Conservation (phyloP, 163 green algal species). For the Scenedesmus sp. region DNA sequence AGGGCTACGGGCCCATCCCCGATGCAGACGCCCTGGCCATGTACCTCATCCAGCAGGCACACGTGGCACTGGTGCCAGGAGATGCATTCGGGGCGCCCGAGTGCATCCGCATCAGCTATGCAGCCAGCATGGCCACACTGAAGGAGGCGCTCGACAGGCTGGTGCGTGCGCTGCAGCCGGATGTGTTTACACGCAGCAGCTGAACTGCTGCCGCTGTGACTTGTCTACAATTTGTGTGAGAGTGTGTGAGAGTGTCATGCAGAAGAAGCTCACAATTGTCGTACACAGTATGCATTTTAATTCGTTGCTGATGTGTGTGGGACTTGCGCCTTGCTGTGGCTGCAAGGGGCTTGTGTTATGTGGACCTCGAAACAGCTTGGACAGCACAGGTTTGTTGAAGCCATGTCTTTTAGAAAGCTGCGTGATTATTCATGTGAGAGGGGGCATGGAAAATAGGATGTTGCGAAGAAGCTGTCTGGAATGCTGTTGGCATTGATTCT, state of each 20-base stretch:
- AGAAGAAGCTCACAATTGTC: no score
- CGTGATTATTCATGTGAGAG: no score
- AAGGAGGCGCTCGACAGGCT: conserved; percentile 86
- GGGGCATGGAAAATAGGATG: no score
- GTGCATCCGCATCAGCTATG: conserved; percentile 97
- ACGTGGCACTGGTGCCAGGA: conserved; percentile 96
- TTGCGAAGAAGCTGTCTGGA: no score
- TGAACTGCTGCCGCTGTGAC: neutral
- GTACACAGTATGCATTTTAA: neutral
- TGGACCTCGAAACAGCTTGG: no score
- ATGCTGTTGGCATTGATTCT: no score
- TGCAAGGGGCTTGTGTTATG: neutral
- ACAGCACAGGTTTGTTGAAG: neutral
- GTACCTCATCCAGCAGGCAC: conserved; percentile 74
- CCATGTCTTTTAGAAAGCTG: no score
- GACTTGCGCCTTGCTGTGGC: neutral
- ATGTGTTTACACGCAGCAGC: conserved; percentile 47
- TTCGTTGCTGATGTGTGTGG: neutral
- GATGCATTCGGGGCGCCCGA: conserved; percentile 93
- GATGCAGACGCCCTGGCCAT: conserved; percentile 91
- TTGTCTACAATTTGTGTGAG: no score
- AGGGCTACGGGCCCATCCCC: conserved; percentile 85
- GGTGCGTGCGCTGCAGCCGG: conserved; percentile 69
- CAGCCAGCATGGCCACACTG: conserved; percentile 87
- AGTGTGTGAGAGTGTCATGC: no score